Evolutionary conservation across 2,329 filamentous ascomycete genomes (phyloP).

Genomic region (Curvularia sp.): DNA sequence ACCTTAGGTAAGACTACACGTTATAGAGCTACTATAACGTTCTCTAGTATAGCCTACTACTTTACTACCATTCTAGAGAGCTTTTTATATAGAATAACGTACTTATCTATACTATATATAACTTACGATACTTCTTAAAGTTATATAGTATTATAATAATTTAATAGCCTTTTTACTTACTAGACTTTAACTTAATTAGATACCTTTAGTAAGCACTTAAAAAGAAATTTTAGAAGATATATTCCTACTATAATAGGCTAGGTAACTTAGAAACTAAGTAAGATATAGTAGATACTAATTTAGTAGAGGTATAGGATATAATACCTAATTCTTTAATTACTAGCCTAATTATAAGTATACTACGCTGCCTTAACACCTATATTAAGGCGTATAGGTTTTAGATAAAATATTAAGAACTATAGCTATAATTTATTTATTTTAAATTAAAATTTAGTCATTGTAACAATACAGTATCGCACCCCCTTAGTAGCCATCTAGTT

Average conservation of each 20-base stretch:
- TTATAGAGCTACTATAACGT: not conserved
- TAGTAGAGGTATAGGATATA: constrained; percentile 7
- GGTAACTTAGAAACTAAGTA: constrained; percentile 6
- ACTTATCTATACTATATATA: constrained; percentile 24
- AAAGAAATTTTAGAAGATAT: too few species aligned
- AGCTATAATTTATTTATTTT: too few species aligned
- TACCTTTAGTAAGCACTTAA: constrained; percentile 29
- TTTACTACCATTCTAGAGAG: constrained; percentile 10
- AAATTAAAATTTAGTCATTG: too few species aligned
- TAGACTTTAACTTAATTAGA: constrained; percentile 34
- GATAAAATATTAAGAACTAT: not conserved
- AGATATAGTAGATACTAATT: not conserved
- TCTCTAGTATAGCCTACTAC: constrained; percentile 11
- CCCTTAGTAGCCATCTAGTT: too few species aligned
- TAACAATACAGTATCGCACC: too few species aligned
- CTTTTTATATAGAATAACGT: constrained; percentile 34
- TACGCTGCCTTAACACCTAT: constrained; percentile 1
- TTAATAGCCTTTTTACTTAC: constrained; percentile 27
- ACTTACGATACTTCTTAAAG: constrained; percentile 12
- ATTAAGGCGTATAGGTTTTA: not conserved
- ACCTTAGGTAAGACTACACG: constrained; percentile 11
- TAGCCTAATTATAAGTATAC: constrained; percentile 11
- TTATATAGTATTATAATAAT: not conserved
- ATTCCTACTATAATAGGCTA: constrained; percentile 12
- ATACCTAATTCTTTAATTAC: constrained; percentile 8